Base-by-base conservation (phyloP, 257 asterid species). In the Hygrophila difformis region DNA sequence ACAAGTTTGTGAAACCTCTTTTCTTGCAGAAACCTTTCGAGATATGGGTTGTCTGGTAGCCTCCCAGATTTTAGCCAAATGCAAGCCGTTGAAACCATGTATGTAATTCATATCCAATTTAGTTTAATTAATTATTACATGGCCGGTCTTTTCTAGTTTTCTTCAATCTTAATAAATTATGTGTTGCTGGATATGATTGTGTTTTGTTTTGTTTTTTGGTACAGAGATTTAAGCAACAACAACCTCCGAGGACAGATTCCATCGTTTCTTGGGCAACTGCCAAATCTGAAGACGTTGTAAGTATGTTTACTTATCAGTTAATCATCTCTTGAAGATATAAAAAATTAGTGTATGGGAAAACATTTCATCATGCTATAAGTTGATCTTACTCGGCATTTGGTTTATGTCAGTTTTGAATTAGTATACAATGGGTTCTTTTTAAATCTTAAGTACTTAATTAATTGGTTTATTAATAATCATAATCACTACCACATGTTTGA, bases 21-120 rank as follows among this genome's bases (percentile, higher is more conserved):
- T 17, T 18, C 18, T 29, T 16, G 28, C 19, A 22, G 5, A 39
- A 47, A 50, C 21, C 58, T 59, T 3, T 59, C 58, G 3, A 56
- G 64, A 22, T 49, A 59, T 16, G 20, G 23, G 31, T 46, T 49
- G 40, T 49, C 10, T 33, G 58, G 64, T 33, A 6, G 10, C 24
- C 52, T 59, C 11, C 26, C 46, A 15, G 46, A 42, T 34, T 59
- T 50, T 10, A 49, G 52, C 57, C 64, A 49, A 59, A 59, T 49
- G 64, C 52, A 41, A 24, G 58, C 64, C 37, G 57, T 59, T 15
- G 47, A 19, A 21, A 20, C 33, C 18, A 59, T 59, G 52, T 41
- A 49, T 24, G 9, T 10, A 12, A 2, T n/a, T 18, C 20, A 4
- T 12, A 4, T 1, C 5, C 37, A 31, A 5, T 1, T 12, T 10